Conservation (phyloP, 805 yeast genomes). For the Candida wancherniae region DNA sequence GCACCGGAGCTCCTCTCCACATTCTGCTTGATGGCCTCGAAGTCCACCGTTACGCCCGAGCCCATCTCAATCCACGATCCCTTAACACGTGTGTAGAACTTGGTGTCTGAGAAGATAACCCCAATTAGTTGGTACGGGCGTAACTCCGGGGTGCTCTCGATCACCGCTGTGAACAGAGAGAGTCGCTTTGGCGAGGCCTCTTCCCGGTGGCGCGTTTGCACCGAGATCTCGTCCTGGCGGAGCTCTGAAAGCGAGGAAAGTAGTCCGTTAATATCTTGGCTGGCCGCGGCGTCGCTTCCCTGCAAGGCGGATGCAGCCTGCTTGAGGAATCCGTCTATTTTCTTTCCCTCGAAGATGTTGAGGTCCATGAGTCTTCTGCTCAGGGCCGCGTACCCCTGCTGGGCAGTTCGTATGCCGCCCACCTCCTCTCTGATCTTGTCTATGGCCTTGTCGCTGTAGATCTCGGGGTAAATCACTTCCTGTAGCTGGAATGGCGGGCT, state of each 20-base stretch:
- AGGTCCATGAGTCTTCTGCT: constrained; percentile 26
- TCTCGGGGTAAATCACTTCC: constrained; percentile 33
- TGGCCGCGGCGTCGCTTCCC: constrained; percentile 17
- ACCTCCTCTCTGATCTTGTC: constrained; percentile 18
- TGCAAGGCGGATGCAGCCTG: constrained; percentile 19
- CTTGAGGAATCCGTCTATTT: constrained; percentile 24
- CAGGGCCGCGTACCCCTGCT: constrained; percentile 16
- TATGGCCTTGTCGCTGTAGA: constrained; percentile 25
- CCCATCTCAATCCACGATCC: constrained; percentile 14
- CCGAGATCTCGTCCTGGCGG: constrained; percentile 19
- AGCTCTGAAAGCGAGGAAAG: constrained; percentile 18
- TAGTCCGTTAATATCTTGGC: constrained; percentile 18
- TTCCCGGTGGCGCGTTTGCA: constrained; percentile 17
- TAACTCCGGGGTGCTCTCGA: constrained; percentile 11
- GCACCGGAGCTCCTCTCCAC: constrained; percentile 8
- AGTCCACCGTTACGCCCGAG: constrained; percentile 11
- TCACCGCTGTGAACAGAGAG: constrained; percentile 7
- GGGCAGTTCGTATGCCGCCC: constrained; percentile 14
- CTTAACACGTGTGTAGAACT: constrained; percentile 17
- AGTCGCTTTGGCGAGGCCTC: constrained; percentile 10
- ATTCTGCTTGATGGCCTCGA: constrained; percentile 8
- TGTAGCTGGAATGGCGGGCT: constrained; percentile 21
- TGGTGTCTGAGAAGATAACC: constrained; percentile 26
- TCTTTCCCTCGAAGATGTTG: constrained; percentile 39
- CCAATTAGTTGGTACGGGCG: constrained; percentile 26